Base-by-base conservation (phyloP, 2,329 filamentous ascomycete species). In the Arthrinium puccinioides region DNA sequence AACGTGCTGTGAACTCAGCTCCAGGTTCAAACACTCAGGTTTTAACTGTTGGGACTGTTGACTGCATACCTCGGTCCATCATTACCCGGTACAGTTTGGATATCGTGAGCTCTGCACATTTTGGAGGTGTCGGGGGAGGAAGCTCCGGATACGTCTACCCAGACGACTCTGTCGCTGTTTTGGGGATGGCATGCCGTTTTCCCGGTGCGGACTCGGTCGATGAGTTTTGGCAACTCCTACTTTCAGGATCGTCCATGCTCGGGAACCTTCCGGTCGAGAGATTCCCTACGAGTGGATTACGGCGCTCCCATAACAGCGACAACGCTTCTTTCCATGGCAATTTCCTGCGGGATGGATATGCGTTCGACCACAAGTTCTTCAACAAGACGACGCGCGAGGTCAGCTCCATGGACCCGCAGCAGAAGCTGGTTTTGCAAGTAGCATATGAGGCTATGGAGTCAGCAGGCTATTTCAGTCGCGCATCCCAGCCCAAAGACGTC, bases 341-440 rank as follows among this genome's bases (percentile, higher is more conserved):
- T 23, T 52, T 52, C 24, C 28, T 56, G 2, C 21, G 37, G 0
- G 42, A 49, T 10, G 26, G 42, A 6, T 43, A 43, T 14, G 39
- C 40, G 14, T 57, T 56, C 19, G 53, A 57, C 25, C 40, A 52
- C 18, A 32, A 41, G 2, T 54, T 57, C 32, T 57, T 57, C 37
- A 45, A 48, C n/a, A 51, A 54, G 24, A 47, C 43, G 11, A 44
- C 49, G 10, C 43, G 47, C 5, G 52, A 57, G 29, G 51, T 52
- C 15, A 38, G 43, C n/a, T 40, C 38, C 7, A 53, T 55, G 50
- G 53, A 56, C 10, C 53, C 53, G 3, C 52, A 56, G 28, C 52
- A 54, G 28, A 44, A 52, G 4, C 41, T 54, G 13, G 31, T 49
- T 13, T 46, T 52, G 4, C 41, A 49, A 31, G 35, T 39, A 3